Base-by-base conservation (phyloP, 2,329 filamentous ascomycete species). In the Penicillium sp. region DNA sequence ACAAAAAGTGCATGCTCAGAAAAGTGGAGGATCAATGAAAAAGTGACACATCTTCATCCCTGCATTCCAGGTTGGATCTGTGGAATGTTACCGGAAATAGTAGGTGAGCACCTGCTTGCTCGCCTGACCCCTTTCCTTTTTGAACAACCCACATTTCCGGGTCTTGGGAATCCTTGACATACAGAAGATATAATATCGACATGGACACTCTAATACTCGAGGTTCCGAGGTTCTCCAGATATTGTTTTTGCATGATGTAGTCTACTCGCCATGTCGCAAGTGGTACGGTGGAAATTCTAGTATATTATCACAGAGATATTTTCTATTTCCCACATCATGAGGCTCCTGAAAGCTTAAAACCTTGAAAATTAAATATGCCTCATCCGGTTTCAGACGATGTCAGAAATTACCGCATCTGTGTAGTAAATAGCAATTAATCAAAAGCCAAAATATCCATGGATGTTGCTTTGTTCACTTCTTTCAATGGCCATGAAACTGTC, bases 81-180 rank as follows among this genome's bases (percentile, higher is more conserved):
- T 47, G 11, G 31, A 47, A 47, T 34, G 29, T 27, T 24, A 5
- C 31, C 40, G n/a, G 29, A 50, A 50, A n/a, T 21, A 11, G 48
- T 44, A 50, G 18, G 31, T 13, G 40, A 38, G 21, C 48, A 44
- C 48, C 13, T 44, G 40, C 18, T 44, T 13, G 46, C 40, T 50
- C 48, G 31, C 7, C 29, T 50, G 40, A 36, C 29, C 21, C n/a
- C 10, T 34, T 50, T 45, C 29, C 39, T 34, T 1, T 50, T 43
- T 24, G 11, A 24, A 13, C 5, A 3, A 3, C 7, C 24, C 16
- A 21, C 24, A 42, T 43, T 27, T 8, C 24, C 8, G 24, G 24
- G 24, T 27, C 24, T 27, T 4, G 24, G 6, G 24, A 5, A 27
- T 18, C 18, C 18, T 18, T 18, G 18, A 18, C 18, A 2, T 18